phyloP scores from a whole-genome alignment of 768 basidiomycete genomes.

The Trametopsis cervina region DNA sequence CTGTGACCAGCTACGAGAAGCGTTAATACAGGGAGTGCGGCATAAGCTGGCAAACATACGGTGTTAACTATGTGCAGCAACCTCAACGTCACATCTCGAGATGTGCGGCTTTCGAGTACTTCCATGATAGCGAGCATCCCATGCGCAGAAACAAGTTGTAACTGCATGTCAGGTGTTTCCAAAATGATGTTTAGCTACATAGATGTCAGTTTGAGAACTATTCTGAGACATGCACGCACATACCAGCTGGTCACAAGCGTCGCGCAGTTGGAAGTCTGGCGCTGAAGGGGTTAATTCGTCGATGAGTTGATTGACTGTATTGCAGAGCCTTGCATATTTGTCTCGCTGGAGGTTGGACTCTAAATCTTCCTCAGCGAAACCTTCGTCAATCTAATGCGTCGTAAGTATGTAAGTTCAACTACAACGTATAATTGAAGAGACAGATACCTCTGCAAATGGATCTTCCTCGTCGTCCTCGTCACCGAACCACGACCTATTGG shows the following conservation, averaged over 20 bases:
- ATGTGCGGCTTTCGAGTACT: conserved; percentile 81
- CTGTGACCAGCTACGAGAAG: conserved; percentile 36
- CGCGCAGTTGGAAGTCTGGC: conserved; percentile 74
- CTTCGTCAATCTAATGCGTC: conserved; percentile 76
- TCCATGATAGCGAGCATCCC: conserved; percentile 95
- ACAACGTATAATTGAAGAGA: neutral
- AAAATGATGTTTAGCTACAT: conserved; percentile 67
- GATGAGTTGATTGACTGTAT: conserved; percentile 74
- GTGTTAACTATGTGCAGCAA: conserved; percentile 85
- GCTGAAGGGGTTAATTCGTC: conserved; percentile 80
- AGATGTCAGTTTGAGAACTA: conserved; percentile 4
- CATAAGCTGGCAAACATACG: conserved; percentile 34
- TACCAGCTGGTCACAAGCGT: conserved; percentile 86
- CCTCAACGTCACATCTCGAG: conserved; percentile 80
- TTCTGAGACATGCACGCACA: conserved; percentile 19
- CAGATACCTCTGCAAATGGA: conserved; percentile 84
- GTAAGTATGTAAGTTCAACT: conserved; percentile 1
- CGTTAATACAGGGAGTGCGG: neutral
- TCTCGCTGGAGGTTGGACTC: conserved; percentile 91
- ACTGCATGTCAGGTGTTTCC: conserved; percentile 79
- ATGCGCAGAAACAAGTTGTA: conserved; percentile 85
- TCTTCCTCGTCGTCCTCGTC: conserved; percentile 91
- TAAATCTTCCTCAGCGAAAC: conserved; percentile 85
- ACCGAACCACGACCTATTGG: conserved; percentile 86
- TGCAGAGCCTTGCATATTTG: conserved; percentile 84